Evolutionary conservation across 148 eudicot genomes (phyloP), one percentile per base, ranked within the genome.

Genomic region (Heliosperma pusillum): DNA sequence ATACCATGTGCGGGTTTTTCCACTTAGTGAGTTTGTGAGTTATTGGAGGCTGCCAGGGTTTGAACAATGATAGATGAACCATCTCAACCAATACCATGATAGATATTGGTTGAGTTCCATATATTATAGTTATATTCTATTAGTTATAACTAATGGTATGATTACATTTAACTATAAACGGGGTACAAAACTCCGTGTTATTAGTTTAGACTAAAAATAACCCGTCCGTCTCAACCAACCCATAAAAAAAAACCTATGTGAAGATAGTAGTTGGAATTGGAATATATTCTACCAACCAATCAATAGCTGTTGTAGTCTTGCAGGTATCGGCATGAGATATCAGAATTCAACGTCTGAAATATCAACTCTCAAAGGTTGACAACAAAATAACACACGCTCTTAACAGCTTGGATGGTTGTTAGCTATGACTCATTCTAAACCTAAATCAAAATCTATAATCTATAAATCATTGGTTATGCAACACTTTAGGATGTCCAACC

Each of bases 381-480:
- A 16, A 47, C 53, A 47, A 47, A 47, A 47, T 15, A 47, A 47
- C 16, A 47, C 56, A 30, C 29, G 30, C 50, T 58, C 16, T 11
- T 62, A 61, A 61, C 77, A 62, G 42, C 58, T 74, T 62, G 6
- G 12, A 19, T n/a, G 33, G 68, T 77, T 27, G 69, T 69, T 69
- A 76, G 50, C 66, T 26, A 11, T 62, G 36, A 24, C 61, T 55
- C 75, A 55, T 62, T 62, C 19, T 40, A 25, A 62, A 62, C 66
- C 66, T 62, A 27, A 25, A 11, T 5, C 17, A 62, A 62, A 62
- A 3, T 12, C 3, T 9, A 11, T 21, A 62, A 3, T 12, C 3
- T 9, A 11, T 21, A 50, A 25, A 22, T 61, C 24, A 12, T 24
- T 61, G 12, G 25, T 21, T 61, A n/a, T 0, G 55, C 56, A 67